Conservation (phyloP, 495 filamentous ascomycete genomes). For the Cercophora sp. region DNA sequence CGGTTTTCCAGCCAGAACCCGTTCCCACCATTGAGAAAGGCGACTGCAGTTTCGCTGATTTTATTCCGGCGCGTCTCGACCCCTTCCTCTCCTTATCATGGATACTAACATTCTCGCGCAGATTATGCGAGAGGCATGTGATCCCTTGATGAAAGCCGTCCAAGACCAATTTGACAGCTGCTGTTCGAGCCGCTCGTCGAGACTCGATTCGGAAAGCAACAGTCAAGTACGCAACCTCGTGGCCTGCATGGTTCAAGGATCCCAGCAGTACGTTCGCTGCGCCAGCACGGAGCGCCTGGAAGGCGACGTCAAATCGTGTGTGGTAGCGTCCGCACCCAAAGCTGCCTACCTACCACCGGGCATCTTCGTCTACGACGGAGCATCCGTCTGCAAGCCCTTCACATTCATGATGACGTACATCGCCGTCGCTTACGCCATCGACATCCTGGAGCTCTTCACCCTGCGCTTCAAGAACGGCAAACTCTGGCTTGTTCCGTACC, state of each 20-base stretch:
- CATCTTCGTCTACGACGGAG: not conserved
- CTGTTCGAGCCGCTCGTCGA: not conserved
- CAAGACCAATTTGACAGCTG: not conserved
- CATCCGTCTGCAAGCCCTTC: not conserved
- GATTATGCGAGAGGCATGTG: not conserved
- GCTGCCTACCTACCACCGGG: not conserved
- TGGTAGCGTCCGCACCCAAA: not conserved
- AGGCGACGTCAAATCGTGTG: not conserved
- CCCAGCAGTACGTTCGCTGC: not conserved
- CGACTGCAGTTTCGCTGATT: not conserved
- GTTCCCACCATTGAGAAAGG: not conserved
- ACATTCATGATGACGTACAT: conserved; percentile 5
- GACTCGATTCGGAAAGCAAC: not conserved
- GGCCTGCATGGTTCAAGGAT: not conserved
- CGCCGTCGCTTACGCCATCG: not conserved
- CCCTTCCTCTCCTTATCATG: not conserved
- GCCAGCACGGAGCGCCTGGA: not conserved
- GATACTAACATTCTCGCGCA: not conserved
- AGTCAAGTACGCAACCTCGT: not conserved
- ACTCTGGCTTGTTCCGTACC: not conserved
- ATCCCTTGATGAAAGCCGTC: not conserved
- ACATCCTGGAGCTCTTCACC: not conserved
- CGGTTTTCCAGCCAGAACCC: not conserved
- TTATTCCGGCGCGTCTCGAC: not conserved
- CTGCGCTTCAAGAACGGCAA: conserved; percentile 1